Conservation (phyloP, 2,329 filamentous ascomycete species). For the Microdochium paspali region DNA sequence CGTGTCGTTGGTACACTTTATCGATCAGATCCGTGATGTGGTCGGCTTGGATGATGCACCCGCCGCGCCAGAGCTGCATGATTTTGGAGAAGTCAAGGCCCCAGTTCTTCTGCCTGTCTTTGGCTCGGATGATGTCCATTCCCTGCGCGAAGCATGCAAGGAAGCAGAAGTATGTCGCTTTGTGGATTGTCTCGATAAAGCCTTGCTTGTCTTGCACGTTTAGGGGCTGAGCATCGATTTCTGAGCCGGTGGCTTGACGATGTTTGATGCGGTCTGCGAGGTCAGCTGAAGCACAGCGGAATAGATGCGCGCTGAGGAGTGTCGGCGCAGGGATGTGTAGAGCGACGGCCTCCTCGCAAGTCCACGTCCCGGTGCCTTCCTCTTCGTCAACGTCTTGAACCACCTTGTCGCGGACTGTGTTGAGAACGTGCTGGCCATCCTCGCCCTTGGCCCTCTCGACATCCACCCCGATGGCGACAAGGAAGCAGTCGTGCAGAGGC, state of each 20-base stretch:
- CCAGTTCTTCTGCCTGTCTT: slow-evolving; percentile 51
- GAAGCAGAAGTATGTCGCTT: slow-evolving; percentile 52
- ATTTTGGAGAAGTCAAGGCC: slow-evolving; percentile 39
- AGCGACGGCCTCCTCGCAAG: slow-evolving; percentile 49
- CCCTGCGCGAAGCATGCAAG: slow-evolving; percentile 57
- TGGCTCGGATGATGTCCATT: slow-evolving; percentile 51
- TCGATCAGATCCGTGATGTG: slow-evolving; percentile 52
- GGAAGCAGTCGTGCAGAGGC: slow-evolving; percentile 48
- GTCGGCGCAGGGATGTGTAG: slow-evolving; percentile 57
- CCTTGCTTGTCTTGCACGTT: slow-evolving; percentile 20
- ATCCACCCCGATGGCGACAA: slow-evolving; percentile 52
- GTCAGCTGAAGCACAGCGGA: slow-evolving; percentile 55
- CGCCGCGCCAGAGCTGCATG: slow-evolving; percentile 56
- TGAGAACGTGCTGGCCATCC: slow-evolving; percentile 41
- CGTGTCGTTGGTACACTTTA: slow-evolving; percentile 26
- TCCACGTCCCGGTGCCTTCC: slow-evolving; percentile 61
- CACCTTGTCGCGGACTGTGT: slow-evolving; percentile 58
- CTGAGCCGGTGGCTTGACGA: slow-evolving; percentile 33
- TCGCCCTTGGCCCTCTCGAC: slow-evolving; percentile 42
- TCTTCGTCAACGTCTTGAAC: slow-evolving; percentile 59
- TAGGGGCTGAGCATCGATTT: slow-evolving; percentile 11
- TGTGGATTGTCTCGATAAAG: slow-evolving; percentile 48
- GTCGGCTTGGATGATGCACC: slow-evolving; percentile 63
- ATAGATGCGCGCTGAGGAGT: slow-evolving; percentile 50
- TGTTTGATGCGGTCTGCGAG: slow-evolving; percentile 43